A percentile compares a stretch with the other conserved stretches of the same genome.
phyloP scores from a whole-genome alignment of 768 basidiomycete genomes.

The Suillus hirtellus region DNA sequence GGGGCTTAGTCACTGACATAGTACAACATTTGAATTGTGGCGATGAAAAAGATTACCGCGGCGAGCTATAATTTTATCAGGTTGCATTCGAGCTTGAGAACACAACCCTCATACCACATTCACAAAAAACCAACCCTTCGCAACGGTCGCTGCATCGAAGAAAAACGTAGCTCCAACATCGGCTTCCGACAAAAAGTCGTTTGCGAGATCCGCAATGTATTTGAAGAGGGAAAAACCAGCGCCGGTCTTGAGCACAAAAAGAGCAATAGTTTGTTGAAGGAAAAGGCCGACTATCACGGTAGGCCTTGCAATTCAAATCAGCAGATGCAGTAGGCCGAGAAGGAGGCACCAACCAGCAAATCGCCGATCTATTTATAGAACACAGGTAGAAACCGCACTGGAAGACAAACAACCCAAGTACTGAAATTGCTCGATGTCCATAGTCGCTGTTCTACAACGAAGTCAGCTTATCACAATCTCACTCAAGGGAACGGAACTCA shows the following conservation, averaged over 20 bases:
- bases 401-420: slow-evolving; percentile 79
- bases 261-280: slow-evolving; percentile 80
- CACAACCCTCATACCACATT: slow-evolving; percentile 52
- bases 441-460: slow-evolving; percentile 56
- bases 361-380: slow-evolving; percentile 59
- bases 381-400: slow-evolving; percentile 72
- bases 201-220: slow-evolving; percentile 78
- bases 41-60: slow-evolving; percentile 92
- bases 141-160: slow-evolving; percentile 65
- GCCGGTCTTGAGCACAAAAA: slow-evolving; percentile 84
- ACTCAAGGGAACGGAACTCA: slow-evolving; percentile 30
- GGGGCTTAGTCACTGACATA: slow-evolving; percentile 40
- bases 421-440: slow-evolving; percentile 79
- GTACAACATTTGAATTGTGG: slow-evolving; percentile 90
- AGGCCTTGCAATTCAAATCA: slow-evolving; percentile 66
- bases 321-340: slow-evolving; percentile 55
- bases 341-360: slow-evolving; percentile 64
- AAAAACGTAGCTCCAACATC: slow-evolving; percentile 78
- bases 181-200: slow-evolving; percentile 75
- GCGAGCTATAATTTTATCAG: slow-evolving; percentile 44
- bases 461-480: slow-evolving; percentile 18
- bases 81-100: not conserved
- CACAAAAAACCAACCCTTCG: slow-evolving; percentile 83
- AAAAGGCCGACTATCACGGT: slow-evolving; percentile 89
- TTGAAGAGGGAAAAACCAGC: slow-evolving; percentile 85